Conservation (phyloP, 2,329 filamentous ascomycete genomes). For the Akanthomyces muscarius region DNA sequence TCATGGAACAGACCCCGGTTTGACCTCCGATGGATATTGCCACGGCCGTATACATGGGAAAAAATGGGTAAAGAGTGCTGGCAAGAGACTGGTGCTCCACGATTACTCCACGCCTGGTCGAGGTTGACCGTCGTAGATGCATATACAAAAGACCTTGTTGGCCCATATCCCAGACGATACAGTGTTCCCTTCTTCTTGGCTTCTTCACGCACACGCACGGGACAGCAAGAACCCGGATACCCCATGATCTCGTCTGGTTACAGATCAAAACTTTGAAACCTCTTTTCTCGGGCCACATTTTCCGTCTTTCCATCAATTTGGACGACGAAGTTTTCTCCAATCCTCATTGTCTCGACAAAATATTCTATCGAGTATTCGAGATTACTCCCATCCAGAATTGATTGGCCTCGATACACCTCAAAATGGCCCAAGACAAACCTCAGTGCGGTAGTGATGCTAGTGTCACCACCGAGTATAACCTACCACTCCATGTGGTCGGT, state of each 20-base stretch:
- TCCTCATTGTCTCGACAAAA: neutral
- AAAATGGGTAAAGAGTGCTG: neutral
- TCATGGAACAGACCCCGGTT: neutral
- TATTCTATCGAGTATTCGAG: too few species aligned
- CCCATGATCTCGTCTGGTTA: conserved; percentile 6
- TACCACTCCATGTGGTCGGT: conserved; percentile 28
- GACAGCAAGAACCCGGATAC: neutral
- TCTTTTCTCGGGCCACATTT: neutral
- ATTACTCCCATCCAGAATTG: neutral
- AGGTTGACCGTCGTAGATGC: too few species aligned
- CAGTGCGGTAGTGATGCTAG: conserved; percentile 26
- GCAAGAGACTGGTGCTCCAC: neutral
- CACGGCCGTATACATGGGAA: neutral
- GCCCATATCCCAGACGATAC: neutral
- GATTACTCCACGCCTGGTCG: neutral
- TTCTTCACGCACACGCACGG: neutral
- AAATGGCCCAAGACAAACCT: conserved; percentile 23
- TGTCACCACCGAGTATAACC: conserved; percentile 24
- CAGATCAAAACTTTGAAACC: neutral
- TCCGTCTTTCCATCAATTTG: neutral
- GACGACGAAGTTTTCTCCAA: neutral
- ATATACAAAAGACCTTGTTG: neutral
- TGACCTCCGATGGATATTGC: neutral
- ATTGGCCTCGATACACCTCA: neutral
- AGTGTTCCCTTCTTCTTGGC: neutral